Evolutionary conservation across 1,284 basidiomycete genomes (phyloP).

Genomic region (Inonotus hispidus): DNA sequence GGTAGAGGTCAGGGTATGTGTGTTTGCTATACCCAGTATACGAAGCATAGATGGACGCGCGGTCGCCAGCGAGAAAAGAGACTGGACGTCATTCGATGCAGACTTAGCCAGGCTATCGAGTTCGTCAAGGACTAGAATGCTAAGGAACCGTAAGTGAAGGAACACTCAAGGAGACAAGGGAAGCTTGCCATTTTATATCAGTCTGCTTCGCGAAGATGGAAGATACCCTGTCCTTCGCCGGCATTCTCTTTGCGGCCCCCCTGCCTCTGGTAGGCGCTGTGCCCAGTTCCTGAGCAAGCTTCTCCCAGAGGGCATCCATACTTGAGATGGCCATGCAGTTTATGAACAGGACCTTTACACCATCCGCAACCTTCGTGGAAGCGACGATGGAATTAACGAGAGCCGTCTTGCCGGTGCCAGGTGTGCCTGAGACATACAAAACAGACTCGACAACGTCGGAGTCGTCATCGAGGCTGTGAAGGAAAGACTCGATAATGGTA

Average conservation of each 20-base stretch:
- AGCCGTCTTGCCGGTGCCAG: constrained; percentile 80
- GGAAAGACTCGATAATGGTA: constrained; percentile 43
- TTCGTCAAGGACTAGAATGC: constrained; percentile 73
- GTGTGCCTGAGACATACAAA: constrained; percentile 74
- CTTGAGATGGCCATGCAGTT: constrained; percentile 74
- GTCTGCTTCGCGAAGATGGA: constrained; percentile 27
- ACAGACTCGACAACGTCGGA: constrained; percentile 31
- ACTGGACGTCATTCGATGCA: constrained; percentile 46
- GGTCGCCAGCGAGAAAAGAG: constrained; percentile 60
- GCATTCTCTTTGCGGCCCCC: constrained; percentile 29
- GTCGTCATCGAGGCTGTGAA: constrained; percentile 30
- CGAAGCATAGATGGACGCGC: constrained; percentile 46
- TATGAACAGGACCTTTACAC: constrained; percentile 48
- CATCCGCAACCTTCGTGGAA: constrained; percentile 31
- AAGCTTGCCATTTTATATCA: constrained; percentile 50
- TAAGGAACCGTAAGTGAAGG: constrained; percentile 27
- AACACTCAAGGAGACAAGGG: constrained; percentile 1
- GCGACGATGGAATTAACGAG: constrained; percentile 61
- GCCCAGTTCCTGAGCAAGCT: constrained; percentile 53
- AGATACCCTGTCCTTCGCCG: constrained; percentile 36
- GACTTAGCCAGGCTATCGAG: constrained; percentile 63
- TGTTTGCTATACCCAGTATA: constrained; percentile 77
- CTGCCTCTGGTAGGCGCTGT: constrained; percentile 26
- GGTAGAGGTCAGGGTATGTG: constrained; percentile 67
- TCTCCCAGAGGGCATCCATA: constrained; percentile 66